Evolutionary conservation across 352 stramenopile species (phyloP), one percentile per base, ranked within the genome.

Genomic region (Globisporangium splendens): DNA sequence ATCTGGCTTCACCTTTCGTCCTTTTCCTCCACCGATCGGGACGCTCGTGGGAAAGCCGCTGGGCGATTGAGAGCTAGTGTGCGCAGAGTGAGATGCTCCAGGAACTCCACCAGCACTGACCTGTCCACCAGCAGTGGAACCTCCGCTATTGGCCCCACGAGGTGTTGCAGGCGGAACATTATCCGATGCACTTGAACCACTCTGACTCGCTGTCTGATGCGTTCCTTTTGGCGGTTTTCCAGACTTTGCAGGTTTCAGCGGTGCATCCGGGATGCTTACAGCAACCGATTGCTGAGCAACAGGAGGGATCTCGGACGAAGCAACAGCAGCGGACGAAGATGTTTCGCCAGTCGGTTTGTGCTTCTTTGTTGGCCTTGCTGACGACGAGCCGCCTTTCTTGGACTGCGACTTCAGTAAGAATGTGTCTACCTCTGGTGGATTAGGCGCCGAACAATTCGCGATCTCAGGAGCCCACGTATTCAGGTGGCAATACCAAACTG

Each of bases 401-500:
- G 79, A 70, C 20, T 82, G 70, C 22, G 59, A 70, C 52, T 93
- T 92, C 13, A 72, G 67, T 58, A 89, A 61, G 44, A 88, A 87
- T 14, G 67, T 68, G 24, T 91, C 83, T 8, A 93, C 82, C 18
- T 95, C 85, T 0, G 77, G 60, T 14, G 85, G 85, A 44, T 95
- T 95, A 10, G 70, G 61, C 4, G 78, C 79, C 6, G 61, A 77
- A 57, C 85, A 95, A 18, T 75, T 89, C 22, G 85, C 85, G 13
- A 92, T 61, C 49, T 90, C 79, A 0, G 77, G 81, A 8, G 73
- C 66, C 85, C 85, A 95, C 7, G 83, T 91, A 56, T 95, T 95
- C 22, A 93, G 60, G 24, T 86, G 68, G 50, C 85, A 95, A 46
- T 83, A 90, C 85, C 85, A 99, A 24, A 95, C 75, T 6, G 96